phyloP scores from a whole-genome alignment of 305 asterid species.

The Solanum chacoense region DNA sequence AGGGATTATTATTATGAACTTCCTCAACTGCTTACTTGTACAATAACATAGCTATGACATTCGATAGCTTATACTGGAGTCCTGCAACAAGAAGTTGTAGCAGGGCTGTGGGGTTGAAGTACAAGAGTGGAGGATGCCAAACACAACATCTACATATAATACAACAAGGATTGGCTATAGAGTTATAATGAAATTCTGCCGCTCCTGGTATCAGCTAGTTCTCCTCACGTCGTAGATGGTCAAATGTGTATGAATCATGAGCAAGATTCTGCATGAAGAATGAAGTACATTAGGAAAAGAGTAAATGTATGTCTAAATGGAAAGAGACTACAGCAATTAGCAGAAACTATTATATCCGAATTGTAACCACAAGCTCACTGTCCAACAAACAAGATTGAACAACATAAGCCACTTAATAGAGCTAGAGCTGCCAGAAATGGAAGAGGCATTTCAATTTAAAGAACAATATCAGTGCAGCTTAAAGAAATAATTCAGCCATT shows the following conservation, averaged over 20 bases:
- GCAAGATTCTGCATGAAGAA: constrained; percentile 2
- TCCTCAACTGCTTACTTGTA: background rate
- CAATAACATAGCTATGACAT: background rate
- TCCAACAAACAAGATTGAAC: background rate
- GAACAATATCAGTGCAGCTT: background rate
- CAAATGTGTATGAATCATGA: constrained; percentile 3
- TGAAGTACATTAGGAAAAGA: background rate
- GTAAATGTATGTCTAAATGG: background rate
- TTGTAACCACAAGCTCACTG: background rate
- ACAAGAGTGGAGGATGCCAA: background rate
- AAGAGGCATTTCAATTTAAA: background rate
- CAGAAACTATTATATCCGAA: background rate
- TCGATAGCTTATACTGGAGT: background rate
- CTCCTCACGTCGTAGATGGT: background rate
- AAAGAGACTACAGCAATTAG: background rate
- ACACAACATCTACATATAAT: background rate
- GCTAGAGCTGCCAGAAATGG: background rate
- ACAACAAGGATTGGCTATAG: background rate
- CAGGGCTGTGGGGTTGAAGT: background rate
- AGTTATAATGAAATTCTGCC: background rate
- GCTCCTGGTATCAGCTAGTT: background rate
- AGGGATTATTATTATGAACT: background rate
- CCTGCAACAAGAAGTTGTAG: background rate
- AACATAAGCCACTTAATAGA: background rate
- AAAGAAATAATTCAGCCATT: background rate